A percentile compares a stretch with the other conserved stretches of the same genome.
Conservation (phyloP, 2,329 filamentous ascomycete genomes). For the Claviceps sp. region DNA sequence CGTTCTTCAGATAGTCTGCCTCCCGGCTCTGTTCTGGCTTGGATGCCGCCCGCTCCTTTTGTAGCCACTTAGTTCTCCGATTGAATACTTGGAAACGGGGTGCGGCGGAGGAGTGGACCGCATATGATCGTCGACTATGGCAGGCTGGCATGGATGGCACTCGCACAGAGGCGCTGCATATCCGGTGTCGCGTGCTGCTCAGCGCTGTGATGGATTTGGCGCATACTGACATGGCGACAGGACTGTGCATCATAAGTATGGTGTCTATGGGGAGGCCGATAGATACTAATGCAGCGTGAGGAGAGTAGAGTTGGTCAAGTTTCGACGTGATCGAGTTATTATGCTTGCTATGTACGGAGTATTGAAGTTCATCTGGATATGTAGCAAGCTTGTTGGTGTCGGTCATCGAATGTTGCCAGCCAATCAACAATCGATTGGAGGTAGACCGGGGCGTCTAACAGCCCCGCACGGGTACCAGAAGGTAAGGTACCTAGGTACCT, state of each 20-base stretch:
- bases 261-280: not conserved
- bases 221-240: slow-evolving; percentile 19
- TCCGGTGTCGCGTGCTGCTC: slow-evolving; percentile 14
- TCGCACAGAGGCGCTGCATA: slow-evolving; percentile 8
- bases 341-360: not conserved
- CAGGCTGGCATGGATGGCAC: not conserved
- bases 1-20: slow-evolving; percentile 87
- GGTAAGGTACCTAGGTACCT: too few relatives aligned
- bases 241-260: not conserved
- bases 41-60: slow-evolving; percentile 73
- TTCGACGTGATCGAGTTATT: not conserved
- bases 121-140: slow-evolving; percentile 45
- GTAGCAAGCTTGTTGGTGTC: not conserved
- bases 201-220: slow-evolving; percentile 12
- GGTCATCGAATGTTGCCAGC: not conserved
- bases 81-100: slow-evolving; percentile 88
- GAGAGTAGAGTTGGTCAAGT: not conserved
- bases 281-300: not conserved
- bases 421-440: not conserved
- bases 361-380: not conserved
- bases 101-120: slow-evolving; percentile 61
- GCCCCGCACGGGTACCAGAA: not conserved
- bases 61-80: slow-evolving; percentile 70
- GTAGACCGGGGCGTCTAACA: not conserved
- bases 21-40: slow-evolving; percentile 59